Conservation (phyloP, 1,284 basidiomycete species). For the Mycosarcoma mackinlayi region DNA sequence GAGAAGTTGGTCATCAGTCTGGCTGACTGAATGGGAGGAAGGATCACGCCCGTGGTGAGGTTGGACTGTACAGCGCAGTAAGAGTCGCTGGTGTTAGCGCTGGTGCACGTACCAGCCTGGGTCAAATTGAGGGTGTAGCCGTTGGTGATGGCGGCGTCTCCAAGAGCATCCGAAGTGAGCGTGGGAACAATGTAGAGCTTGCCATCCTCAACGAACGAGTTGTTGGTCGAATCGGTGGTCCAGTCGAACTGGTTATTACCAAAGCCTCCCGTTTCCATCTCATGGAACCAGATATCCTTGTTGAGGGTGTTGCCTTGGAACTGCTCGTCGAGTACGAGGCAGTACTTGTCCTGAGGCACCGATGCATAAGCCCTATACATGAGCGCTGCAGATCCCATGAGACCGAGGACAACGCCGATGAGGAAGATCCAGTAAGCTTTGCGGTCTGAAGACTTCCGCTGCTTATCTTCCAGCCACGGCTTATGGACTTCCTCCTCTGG, state of each 20-base stretch:
- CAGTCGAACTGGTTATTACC: conserved; percentile 88
- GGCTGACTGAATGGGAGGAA: conserved; percentile 83
- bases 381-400: conserved; percentile 20
- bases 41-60: conserved; percentile 70
- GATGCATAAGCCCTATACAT: conserved; percentile 26
- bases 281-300: conserved; percentile 77
- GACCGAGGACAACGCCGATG: conserved; percentile 9
- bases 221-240: conserved; percentile 80
- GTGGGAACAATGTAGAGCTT: conserved; percentile 84
- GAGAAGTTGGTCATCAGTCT: conserved; percentile 77
- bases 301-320: conserved; percentile 76
- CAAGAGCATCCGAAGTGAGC: conserved; percentile 80
- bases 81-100: conserved; percentile 71
- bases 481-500: conserved; percentile 9
- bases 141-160: conserved; percentile 74
- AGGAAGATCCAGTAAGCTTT: conserved; percentile 43
- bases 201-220: conserved; percentile 80
- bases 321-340: conserved; percentile 81
- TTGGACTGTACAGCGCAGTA: conserved; percentile 71
- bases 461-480: conserved; percentile 41
- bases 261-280: conserved; percentile 84
- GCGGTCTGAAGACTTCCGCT: conserved; percentile 22
- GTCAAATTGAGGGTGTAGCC: conserved; percentile 84
- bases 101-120: conserved; percentile 76
- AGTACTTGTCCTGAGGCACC: conserved; percentile 66